Evolutionary conservation across 352 stramenopile species (phyloP), one percentile per base, ranked within the genome.

Genomic region (Pythium vanterpoolii): DNA sequence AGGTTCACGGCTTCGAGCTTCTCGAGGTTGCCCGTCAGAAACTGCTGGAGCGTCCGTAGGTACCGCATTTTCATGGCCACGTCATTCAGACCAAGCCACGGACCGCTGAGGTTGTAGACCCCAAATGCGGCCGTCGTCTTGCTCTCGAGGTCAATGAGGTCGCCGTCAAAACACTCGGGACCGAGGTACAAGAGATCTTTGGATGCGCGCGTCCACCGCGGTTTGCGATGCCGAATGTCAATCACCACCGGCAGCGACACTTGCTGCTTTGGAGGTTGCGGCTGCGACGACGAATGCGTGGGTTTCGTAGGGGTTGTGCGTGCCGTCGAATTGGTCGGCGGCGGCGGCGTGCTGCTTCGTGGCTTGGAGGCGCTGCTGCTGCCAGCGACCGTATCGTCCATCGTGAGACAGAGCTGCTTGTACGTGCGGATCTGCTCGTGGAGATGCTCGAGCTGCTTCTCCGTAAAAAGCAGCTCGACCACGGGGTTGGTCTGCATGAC

Each of bases 401-500:
- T 95, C 6, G 76, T 87, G 64, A 90, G 83, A 40, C 83, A 93
- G 23, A 95, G 71, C 33, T 81, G 66, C 62, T 93, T 95, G 69
- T 88, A 95, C 18, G 81, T 76, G 8, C 81, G 81, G 60, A 95
- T 95, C 71, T 95, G 85, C 59, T 89, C 84, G 68, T 95, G 85
- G 44, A 95, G 60, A 28, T 91, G 81, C 59, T 90, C 82, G 21
- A 95, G 73, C 64, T 95, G 85, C 58, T 86, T 89, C 28, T 92
- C 85, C n/a, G 85, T 85, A 64, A 95, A 95, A 13, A 95, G 68
- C 38, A 77, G 27, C 58, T 75, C 69, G 23, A 65, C 55, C 27
- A 73, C 47, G n/a, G 72, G 56, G 57, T 68, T 83, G 48, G 60
- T 54, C 40, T 83, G 74, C 46, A 84, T 62, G 23, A 64, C 55